Base-by-base conservation (phyloP, 352 stramenopile genomes). In the Peronosclerospora sorghi region DNA sequence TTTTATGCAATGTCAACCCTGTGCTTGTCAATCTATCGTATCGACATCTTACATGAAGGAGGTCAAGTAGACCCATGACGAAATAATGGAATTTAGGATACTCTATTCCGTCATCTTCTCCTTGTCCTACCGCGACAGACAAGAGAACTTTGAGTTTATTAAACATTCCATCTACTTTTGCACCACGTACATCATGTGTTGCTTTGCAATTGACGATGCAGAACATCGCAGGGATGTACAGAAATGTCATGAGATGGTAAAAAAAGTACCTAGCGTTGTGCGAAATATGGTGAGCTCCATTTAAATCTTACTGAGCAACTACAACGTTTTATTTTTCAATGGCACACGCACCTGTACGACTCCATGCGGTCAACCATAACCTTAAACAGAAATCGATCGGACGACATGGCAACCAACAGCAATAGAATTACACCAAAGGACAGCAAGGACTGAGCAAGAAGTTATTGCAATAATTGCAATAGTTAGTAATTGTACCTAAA, bases 31-130 rank as follows among this genome's bases (percentile, higher is more conserved):
- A 26, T 26, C 21, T 3, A 26, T 26, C 21, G 4, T 7, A 26
- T 26, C 5, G 14, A n/a, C 18, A 48, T 43, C 62, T 47, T 64
- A 90, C 81, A 23, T 94, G 78, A 38, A 80, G 36, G 12, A 91
- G 56, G 23, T 94, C 81, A 32, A 94, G 63, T 38, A 91, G 62
- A 2, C 73, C 78, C 81, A 94, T 94, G 45, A 83, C 50, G 14
- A 90, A 83, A 49, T 91, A 94, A 49, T 89, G 73, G 26, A 85
- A 65, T 52, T 94, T 94, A 0, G 81, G 74, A 53, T 91, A 91
- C 27, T 91, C 75, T 48, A 67, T 83, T 13, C 82, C 63, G 32
- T 94, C 78, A 32, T 94, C 77, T 55, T 91, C 76, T 30, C 82
- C 71, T 27, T 75, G 61, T 89, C 74, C 78, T 94, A 48, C 18